Evolutionary conservation across 73 alveolate species (phyloP).

Genomic region (Paramecium sonneborni): DNA sequence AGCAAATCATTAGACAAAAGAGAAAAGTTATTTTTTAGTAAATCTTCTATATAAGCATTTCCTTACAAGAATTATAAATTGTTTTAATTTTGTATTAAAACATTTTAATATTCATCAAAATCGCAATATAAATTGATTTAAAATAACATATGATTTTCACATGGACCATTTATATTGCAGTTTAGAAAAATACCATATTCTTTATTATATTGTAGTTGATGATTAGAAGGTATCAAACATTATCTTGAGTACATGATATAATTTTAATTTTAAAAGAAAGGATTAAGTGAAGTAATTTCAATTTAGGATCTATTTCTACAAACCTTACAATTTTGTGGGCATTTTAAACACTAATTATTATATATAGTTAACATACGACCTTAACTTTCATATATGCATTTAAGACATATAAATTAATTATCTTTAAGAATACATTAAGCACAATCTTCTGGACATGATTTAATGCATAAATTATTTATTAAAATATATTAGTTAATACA

Average conservation of each 20-base stretch:
- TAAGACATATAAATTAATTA: background rate
- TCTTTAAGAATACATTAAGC: background rate
- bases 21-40: background rate
- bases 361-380: background rate
- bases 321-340: background rate
- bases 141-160: background rate
- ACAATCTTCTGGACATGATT: background rate
- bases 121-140: background rate
- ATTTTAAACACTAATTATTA: background rate
- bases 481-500: background rate
- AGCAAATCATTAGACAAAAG: background rate
- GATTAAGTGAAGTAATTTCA: background rate
- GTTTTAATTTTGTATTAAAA: background rate
- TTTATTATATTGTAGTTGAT: background rate
- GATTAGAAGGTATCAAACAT: background rate
- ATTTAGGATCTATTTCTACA: background rate
- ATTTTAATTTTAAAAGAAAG: background rate
- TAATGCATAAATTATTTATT: background rate
- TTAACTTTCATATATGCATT: background rate
- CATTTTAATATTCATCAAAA: background rate
- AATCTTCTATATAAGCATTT: background rate
- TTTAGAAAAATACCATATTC: background rate
- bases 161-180: background rate
- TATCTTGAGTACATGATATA: background rate
- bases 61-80: background rate